Percentiles rank a stretch among this genome's conserved stretches.
Evolutionary conservation across 768 basidiomycete genomes (phyloP).

Genomic region (Rhodotorula diobovata): DNA sequence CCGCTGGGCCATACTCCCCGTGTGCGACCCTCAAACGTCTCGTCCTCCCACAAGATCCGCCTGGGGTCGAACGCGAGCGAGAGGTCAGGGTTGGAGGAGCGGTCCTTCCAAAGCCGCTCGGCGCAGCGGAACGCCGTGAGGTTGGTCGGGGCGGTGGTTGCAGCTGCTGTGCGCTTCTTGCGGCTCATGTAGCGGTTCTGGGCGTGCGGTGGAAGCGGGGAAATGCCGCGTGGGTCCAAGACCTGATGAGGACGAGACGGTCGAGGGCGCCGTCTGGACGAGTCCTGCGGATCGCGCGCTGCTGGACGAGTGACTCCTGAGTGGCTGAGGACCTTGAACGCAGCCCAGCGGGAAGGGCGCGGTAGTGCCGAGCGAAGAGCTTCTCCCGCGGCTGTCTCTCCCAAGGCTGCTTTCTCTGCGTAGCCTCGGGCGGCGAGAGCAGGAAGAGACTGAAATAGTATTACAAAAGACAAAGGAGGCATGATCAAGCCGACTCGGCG

Average conservation of each 20-base stretch:
- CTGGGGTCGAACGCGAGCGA: slow-evolving; percentile 20
- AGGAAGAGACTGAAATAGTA: background rate
- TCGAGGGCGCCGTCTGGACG: no score
- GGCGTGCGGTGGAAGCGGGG: background rate
- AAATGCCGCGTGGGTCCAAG: background rate
- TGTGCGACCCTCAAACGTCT: background rate
- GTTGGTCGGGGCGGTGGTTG: background rate
- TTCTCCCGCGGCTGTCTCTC: no score
- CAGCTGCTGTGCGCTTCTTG: background rate
- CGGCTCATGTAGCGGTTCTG: background rate
- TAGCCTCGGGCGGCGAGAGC: no score
- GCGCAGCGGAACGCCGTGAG: slow-evolving; percentile 24
- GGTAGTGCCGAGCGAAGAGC: no score
- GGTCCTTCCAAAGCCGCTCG: slow-evolving; percentile 27
- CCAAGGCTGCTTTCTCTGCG: no score
- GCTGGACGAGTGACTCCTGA: no score
- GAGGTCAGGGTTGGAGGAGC: background rate
- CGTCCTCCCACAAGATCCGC: slow-evolving; percentile 7
- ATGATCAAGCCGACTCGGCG: background rate
- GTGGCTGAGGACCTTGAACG: no score
- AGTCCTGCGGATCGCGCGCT: no score
- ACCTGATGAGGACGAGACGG: background rate
- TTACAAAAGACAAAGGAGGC: background rate
- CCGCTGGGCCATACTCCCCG: background rate
- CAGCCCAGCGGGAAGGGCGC: no score